phyloP scores from a whole-genome alignment of 2,329 filamentous ascomycete species.

The Ophiostoma tasmaniense region DNA sequence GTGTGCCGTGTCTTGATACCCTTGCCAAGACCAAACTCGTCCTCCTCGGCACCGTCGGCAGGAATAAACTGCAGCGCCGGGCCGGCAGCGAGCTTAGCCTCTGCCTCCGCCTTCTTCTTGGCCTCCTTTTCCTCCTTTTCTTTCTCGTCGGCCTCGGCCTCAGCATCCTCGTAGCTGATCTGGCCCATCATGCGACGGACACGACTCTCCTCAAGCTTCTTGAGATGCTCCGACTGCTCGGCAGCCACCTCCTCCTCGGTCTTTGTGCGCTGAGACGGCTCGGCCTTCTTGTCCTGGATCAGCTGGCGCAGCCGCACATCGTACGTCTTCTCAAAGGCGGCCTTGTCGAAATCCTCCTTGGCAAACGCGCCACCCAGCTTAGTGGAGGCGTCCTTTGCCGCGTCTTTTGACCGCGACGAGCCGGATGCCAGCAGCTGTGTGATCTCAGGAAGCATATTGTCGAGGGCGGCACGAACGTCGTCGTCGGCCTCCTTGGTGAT shows the following conservation, averaged over 20 bases:
- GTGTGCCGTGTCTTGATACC: conserved; percentile 51
- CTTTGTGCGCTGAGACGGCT: conserved; percentile 80
- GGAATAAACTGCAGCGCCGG: conserved; percentile 20
- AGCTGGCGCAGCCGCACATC: conserved; percentile 76
- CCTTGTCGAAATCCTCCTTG: conserved; percentile 45
- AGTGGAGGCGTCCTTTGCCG: conserved; percentile 21
- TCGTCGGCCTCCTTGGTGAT: conserved; percentile 88
- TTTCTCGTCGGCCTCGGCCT: conserved; percentile 32
- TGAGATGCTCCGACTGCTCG: conserved; percentile 67
- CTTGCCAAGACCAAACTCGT: conserved; percentile 51
- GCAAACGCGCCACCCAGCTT: conserved; percentile 2
- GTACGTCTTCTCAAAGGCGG: conserved; percentile 75
- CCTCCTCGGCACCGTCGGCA: conserved; percentile 38
- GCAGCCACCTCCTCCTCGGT: conserved; percentile 78
- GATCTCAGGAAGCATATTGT: conserved; percentile 72
- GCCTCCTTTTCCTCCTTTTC: conserved; percentile 36
- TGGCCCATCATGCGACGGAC: conserved; percentile 82
- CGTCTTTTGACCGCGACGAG: conserved; percentile 21
- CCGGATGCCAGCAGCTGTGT: conserved; percentile 57
- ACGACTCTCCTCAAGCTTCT: conserved; percentile 74
- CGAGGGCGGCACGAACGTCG: conserved; percentile 72
- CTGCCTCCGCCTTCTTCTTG: conserved; percentile 63
- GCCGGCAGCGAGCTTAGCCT: conserved; percentile 33
- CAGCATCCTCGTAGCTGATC: conserved; percentile 47
- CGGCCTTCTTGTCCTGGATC: conserved; percentile 73